phyloP scores from a whole-genome alignment of 768 basidiomycete genomes.

The Tylopilus vinaceipallidus region DNA sequence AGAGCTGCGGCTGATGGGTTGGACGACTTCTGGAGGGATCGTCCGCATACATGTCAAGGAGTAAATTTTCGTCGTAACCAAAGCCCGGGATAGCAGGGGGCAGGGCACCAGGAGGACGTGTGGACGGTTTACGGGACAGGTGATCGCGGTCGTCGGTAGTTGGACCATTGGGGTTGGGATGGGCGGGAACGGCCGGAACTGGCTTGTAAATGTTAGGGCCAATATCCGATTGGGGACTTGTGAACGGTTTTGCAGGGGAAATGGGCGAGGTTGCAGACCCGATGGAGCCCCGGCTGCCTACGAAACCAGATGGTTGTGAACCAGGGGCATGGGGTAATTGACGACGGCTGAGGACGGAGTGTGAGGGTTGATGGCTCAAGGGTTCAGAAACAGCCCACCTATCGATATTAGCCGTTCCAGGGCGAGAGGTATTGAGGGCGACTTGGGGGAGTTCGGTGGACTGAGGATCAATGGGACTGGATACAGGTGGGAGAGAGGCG shows the following conservation, averaged over 20 bases:
- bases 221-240: conserved; percentile 16
- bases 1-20: conserved; percentile 19
- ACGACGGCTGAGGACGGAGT: conserved; percentile 21
- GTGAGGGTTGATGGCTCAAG: not conserved
- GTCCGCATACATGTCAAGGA: conserved; percentile 26
- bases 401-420: conserved; percentile 26
- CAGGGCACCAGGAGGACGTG: conserved; percentile 30
- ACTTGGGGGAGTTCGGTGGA: conserved; percentile 11
- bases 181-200: conserved; percentile 27
- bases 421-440: conserved; percentile 17
- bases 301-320: conserved; percentile 12
- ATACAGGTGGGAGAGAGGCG: conserved; percentile 5
- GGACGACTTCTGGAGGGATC: conserved; percentile 15
- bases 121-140: conserved; percentile 19
- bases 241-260: conserved; percentile 14
- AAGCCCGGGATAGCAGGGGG: conserved; percentile 28
- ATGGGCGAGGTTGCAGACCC: conserved; percentile 21
- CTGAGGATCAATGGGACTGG: conserved; percentile 19
- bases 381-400: conserved; percentile 13
- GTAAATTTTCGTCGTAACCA: conserved; percentile 21
- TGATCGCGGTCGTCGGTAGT: conserved; percentile 23
- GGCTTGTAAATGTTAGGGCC: conserved; percentile 29
- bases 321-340: conserved; percentile 29
- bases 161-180: conserved; percentile 8
- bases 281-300: conserved; percentile 18